These are phyloP conservation scores for Taiozyma sp. DNA, from an alignment of 1,139 yeast genomes.

Conservation along the genomic window DNA sequence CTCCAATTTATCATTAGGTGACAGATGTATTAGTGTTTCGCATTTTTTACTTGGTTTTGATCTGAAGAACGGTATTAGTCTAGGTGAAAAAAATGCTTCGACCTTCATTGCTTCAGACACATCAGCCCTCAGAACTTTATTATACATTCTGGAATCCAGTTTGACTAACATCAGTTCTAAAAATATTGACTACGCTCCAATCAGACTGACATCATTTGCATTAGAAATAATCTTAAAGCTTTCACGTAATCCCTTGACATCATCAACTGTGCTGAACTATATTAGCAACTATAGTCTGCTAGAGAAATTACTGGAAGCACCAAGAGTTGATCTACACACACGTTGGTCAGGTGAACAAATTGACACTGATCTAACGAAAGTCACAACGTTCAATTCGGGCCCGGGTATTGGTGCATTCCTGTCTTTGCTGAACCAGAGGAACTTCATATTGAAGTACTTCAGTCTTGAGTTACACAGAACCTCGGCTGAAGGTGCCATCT, in stretches of 20 bases:
- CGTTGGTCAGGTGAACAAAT: conserved; percentile 50
- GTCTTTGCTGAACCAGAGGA: conserved; percentile 58
- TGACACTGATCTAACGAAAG: conserved; percentile 34
- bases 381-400: conserved; percentile 32
- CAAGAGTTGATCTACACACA: conserved; percentile 40
- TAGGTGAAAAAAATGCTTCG: conserved; percentile 35
- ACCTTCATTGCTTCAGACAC: conserved; percentile 44
- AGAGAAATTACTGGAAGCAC: conserved; percentile 43
- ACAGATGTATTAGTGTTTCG: conserved; percentile 43
- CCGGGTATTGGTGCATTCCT: conserved; percentile 49
- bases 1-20: conserved; percentile 39
- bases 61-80: conserved; percentile 35
- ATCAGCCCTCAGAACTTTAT: conserved; percentile 51
- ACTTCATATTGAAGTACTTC: conserved; percentile 55
- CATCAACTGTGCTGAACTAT: conserved; percentile 44
- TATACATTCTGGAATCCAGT: conserved; percentile 43
- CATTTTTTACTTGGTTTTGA: conserved; percentile 78
- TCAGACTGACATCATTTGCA: conserved; percentile 50
- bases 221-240: conserved; percentile 58
- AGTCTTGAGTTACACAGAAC: conserved; percentile 68
- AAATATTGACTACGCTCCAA: conserved; percentile 47
- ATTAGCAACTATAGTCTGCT: conserved; percentile 49
- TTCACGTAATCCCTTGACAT: conserved; percentile 49
- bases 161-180: conserved; percentile 36
- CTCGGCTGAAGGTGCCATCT: conserved; percentile 44